Evolutionary conservation across 192 early-diverging fungal genomes (phyloP).

Genomic region (Gamsiella multidivaricata): DNA sequence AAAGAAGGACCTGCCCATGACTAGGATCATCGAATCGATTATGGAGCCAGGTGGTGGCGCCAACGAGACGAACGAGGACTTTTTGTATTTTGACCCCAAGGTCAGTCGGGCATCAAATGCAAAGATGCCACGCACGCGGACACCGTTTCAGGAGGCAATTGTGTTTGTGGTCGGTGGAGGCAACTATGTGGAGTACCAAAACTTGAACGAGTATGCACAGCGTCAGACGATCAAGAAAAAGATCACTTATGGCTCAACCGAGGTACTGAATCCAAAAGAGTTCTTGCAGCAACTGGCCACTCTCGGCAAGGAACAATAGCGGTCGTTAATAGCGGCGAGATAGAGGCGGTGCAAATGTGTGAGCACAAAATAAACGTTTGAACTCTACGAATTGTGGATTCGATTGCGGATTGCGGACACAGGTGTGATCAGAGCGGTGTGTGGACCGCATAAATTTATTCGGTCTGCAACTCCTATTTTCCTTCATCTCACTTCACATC

Average conservation of each 20-base stretch:
- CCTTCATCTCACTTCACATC: conserved; percentile 1
- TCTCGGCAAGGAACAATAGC: conserved; percentile 64
- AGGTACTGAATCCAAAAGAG: conserved; percentile 80
- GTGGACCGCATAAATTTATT: no score
- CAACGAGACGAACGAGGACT: conserved; percentile 79
- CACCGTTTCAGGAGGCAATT: conserved; percentile 88
- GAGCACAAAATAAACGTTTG: conserved; percentile 3
- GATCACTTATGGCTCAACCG: conserved; percentile 95
- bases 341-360: not conserved
- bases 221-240: conserved; percentile 69
- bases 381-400: no score
- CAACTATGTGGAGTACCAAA: conserved; percentile 98
- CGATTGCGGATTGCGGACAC: conserved; percentile 19
- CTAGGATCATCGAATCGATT: conserved; percentile 84
- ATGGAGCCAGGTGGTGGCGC: conserved; percentile 75
- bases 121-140: conserved; percentile 54
- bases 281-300: conserved; percentile 84
- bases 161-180: conserved; percentile 99
- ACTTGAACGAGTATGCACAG: conserved; percentile 89
- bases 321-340: not conserved
- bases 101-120: conserved; percentile 66
- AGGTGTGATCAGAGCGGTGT: no score
- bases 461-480: not conserved
- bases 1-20: conserved; percentile 88
- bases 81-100: conserved; percentile 91